Evolutionary conservation across 768 basidiomycete species (phyloP), one percentile per base, ranked within the genome.

Genomic region (Naganishia onofrii): DNA sequence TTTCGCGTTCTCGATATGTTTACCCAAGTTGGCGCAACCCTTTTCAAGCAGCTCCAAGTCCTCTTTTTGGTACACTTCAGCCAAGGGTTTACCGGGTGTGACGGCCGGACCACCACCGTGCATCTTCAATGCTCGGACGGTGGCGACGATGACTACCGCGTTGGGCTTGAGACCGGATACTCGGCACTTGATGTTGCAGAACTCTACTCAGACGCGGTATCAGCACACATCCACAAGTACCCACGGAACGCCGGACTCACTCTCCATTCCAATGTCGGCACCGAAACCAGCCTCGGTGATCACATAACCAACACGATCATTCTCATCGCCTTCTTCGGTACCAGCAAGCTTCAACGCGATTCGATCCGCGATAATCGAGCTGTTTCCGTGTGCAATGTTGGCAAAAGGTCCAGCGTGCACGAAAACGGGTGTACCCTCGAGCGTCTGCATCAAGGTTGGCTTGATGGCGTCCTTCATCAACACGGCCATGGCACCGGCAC

Each of bases 391-490:
- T 0, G 95, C 95, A 72, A 99, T 99, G 85, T 99, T 98, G 74
- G 95, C 95, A 80, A 99, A 99, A 31, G 95, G 96, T 66, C 95
- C 95, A 4, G 95, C 95, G 80, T 98, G 95, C 5, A 99, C 96
- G 78, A 99, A 97, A 73, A 99, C 96, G 46, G 95, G 95, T 0
- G 95, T 99, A 53, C 95, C 95, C 84, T 97, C 90, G 48, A 98
- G 84, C 3, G 94, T 93, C 82, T 99, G 95, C 95, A 99, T 99
- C 72, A 99, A 82, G 79, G 97, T 99, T 28, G 95, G 95, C 83
- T 98, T 99, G 84, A 99, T 93, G 19, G 96, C 92, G 76, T 99
- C 95, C 84, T 97, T 97, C 88, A 99, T 90, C 72, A 99, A 86
- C 64, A 98, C 94, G 17, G 95, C 91, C 65, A 99, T 87, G 64